Evolutionary conservation across 2,329 filamentous ascomycete genomes (phyloP), one percentile per base, ranked within the genome.

Genomic region (Botrytis elliptica): DNA sequence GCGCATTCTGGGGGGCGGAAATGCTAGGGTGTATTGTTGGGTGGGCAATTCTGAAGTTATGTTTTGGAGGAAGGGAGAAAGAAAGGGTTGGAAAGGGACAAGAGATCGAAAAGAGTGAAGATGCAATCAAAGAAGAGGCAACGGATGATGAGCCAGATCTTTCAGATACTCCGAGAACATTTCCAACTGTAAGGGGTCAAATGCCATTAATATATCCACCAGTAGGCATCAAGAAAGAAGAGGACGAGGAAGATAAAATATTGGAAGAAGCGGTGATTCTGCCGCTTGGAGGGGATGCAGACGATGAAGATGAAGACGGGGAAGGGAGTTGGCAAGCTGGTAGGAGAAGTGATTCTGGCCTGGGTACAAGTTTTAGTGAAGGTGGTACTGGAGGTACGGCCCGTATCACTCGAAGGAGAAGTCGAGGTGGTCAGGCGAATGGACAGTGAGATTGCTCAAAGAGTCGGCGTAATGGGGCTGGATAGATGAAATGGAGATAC

Each of bases 1-100:
- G 85, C 0, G 77, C 88, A 0, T 98, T 98, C 82, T 98, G 95
- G 94, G 81, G 84, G 1, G 88, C 89, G 20, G 94, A 95, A 80
- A 86, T 97, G 79, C 76, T 89, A 0, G 91, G 91, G 60, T 88
- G 92, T 81, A 84, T 86, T 1, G 55, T 90, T 0, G 90, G 88
- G 0, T 97, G 93, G 91, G 81, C 87, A 0, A 78, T 93, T 33
- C 62, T 80, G 9, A 71, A 74, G 22, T 36, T 71, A 33, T 55
- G 74, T 36, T 76, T 77, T 67, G 74, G 57, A 46, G 73, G 74
- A 22, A 70, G 73, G 38, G 75, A 71, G 25, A 76, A 78, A 20
- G 78, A 79, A 44, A 75, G 75, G 6, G 77, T 79, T 68, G 74
- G 75, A 14, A 77, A 80, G 12, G 78, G 70, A 25, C 75, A 78